Percentiles rank a stretch among this genome's conserved stretches.
Evolutionary conservation across 495 filamentous ascomycete genomes (phyloP).

Genomic region (Aspergillus steynii): DNA sequence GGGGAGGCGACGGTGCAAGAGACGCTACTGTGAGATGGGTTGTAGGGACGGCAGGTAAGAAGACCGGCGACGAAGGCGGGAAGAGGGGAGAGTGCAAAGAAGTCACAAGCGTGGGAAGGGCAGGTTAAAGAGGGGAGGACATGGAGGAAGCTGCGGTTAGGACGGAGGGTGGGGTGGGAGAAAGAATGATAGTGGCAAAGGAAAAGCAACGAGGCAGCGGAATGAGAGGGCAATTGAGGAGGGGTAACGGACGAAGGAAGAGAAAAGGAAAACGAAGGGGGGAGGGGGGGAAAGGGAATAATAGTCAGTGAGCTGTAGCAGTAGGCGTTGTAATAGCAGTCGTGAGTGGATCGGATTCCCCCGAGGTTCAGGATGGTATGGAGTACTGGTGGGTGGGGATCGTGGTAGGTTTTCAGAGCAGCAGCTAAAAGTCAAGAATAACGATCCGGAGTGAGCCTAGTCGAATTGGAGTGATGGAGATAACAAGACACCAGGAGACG

Average conservation of each 20-base stretch:
- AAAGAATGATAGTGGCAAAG: neutral
- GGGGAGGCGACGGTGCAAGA: neutral
- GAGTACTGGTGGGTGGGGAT: slow-evolving; percentile 17
- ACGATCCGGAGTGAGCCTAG: slow-evolving; percentile 25
- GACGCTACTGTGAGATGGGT: neutral
- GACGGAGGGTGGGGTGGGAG: neutral
- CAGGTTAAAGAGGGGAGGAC: neutral
- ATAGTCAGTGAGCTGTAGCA: slow-evolving; percentile 16
- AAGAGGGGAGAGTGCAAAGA: neutral
- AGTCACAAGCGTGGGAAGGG: neutral
- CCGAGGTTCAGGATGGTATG: slow-evolving; percentile 20
- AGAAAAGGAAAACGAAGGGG: slow-evolving; percentile 16
- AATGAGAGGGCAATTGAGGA: slow-evolving; percentile 18
- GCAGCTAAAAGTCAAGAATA: slow-evolving; percentile 11
- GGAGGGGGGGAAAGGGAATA: slow-evolving; percentile 17
- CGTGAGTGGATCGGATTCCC: slow-evolving; percentile 27
- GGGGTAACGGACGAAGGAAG: slow-evolving; percentile 11
- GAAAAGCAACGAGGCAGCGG: neutral
- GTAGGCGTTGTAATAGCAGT: slow-evolving; percentile 8
- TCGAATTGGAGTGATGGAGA: slow-evolving; percentile 14
- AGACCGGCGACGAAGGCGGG: neutral
- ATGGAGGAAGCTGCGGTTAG: neutral
- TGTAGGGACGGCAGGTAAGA: neutral
- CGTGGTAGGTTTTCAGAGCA: slow-evolving; percentile 11
- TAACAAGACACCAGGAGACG: slow-evolving; percentile 22